These are phyloP conservation scores for Neofusicoccum kwambonambiense DNA, from an alignment of 2,329 filamentous ascomycete genomes.

Conservation along the genomic window DNA sequence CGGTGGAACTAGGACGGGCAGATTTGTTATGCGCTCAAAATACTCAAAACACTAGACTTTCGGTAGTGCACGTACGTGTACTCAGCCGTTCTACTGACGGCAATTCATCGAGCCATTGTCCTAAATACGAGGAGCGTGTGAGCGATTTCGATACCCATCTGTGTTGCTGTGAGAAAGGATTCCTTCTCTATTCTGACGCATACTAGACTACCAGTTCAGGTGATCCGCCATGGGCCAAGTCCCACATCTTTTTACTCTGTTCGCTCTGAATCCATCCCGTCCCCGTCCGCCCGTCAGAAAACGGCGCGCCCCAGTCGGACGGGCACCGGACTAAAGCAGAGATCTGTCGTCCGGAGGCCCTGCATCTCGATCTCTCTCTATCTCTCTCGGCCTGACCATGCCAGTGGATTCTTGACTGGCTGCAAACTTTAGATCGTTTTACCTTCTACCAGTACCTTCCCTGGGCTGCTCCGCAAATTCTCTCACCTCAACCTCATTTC, in stretches of 20 bases:
- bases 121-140: background rate
- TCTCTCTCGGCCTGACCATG: background rate
- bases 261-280: background rate
- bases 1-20: background rate
- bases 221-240: background rate
- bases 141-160: background rate
- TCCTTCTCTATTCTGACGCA: constrained; percentile 3
- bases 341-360: background rate
- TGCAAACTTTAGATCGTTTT: background rate
- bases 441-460: background rate
- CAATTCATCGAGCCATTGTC: background rate
- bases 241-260: background rate
- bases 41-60: constrained; percentile 1
- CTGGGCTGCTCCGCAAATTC: background rate
- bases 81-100: background rate
- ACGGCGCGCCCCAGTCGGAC: background rate
- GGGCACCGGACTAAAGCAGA: background rate
- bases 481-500: background rate
- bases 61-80: background rate
- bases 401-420: background rate
- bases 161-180: background rate
- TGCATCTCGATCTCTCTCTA: background rate
- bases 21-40: background rate
- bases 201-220: background rate
- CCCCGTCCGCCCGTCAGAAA: background rate